Base-by-base conservation (phyloP, 1,139 yeast genomes). In the Hemisphaericaspora xylanilytica region DNA sequence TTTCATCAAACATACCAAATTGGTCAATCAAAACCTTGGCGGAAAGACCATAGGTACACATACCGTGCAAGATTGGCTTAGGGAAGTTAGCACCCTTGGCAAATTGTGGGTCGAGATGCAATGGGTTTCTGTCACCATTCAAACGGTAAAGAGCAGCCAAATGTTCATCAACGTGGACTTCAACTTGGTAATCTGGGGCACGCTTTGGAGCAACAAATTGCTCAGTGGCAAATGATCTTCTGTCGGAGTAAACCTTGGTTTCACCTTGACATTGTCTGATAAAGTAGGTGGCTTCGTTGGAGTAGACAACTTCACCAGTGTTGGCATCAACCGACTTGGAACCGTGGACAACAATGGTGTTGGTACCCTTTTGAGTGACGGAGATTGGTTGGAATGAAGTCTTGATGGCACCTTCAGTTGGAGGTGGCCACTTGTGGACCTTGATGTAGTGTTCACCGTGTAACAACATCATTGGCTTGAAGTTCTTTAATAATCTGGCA, bases 401-500 rank as follows among this genome's bases (percentile, higher is more conserved):
- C 46, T 65, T 74, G 38, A 89, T 61, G 2, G 67, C 61, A 10
- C 81, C 92, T 43, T 76, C 80, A 4, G 85, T 78, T 49, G 96
- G 95, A 42, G 92, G 72, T 48, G 95, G 95, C 73, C 77, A 81
- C 61, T 84, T 80, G 51, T 76, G 76, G 48, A 92, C 66, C 65
- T 81, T 90, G 52, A 90, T 72, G 63, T 85, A 92, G 62, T 92
- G 97, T 67, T 92, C 98, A 47, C 98, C 98, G 61, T 92, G 97
- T 54, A 92, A 74, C 58, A 92, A 75, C 66, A 83, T 74, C 81
- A 85, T 79, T 50, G 95, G 96, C 67, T 87, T 87, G 73, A 87
- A 90, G 66, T 87, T 82, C 48, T 82, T 85, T 54, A 87, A 81
- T 40, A 82, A 65, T 43, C 69, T 69, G 45, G 75, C 67, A 58